Evolutionary conservation across 2,329 filamentous ascomycete genomes (phyloP), one percentile per base, ranked within the genome.

Genomic region (Aspergillus fumigatiaffinis): DNA sequence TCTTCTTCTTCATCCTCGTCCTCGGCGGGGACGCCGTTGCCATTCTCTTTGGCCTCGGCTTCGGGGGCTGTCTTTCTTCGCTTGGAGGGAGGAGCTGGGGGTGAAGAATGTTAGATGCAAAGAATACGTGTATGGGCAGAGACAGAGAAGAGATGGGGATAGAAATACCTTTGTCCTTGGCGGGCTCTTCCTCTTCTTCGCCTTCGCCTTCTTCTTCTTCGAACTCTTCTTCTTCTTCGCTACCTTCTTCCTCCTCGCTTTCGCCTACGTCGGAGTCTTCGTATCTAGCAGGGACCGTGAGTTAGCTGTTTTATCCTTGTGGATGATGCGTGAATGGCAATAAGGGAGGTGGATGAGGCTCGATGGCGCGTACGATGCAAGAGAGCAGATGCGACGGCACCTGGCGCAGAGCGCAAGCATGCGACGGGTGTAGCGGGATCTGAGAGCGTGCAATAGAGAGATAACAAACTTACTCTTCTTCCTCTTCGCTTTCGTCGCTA

Each of bases 401-500:
- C 1, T 23, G n/a, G 42, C 32, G 49, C 41, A 56, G 32, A 55
- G 23, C 7, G 28, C 41, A 55, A 55, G 23, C 3, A 26, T 29
- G 53, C 57, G 50, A 41, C 51, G 20, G 38, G 17, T 49, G 21
- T 38, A 49, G 14, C 17, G 26, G 35, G 26, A 29, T 41, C 35
- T 49, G 51, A n/a, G 3, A n/a, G 20, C n/a, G 26, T 35, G 26
- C n/a, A 35, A 28, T 6, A 23, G 5, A 20, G 61, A 60, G 58
- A 52, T 49, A 28, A 52, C 53, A 28, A n/a, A 69, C 73, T 74
- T 70, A 79, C 77, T 80, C 78, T 66, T 80, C 78, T 72, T 80
- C 78, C 57, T 79, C 79, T 58, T 79, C 77, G 32, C 79, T 77
- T 49, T 80, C 79, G 48, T 79, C 77, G 10, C 79, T 80, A 53